Conservation (phyloP, 805 yeast genomes). For the Hermanozyma aechmeae region DNA sequence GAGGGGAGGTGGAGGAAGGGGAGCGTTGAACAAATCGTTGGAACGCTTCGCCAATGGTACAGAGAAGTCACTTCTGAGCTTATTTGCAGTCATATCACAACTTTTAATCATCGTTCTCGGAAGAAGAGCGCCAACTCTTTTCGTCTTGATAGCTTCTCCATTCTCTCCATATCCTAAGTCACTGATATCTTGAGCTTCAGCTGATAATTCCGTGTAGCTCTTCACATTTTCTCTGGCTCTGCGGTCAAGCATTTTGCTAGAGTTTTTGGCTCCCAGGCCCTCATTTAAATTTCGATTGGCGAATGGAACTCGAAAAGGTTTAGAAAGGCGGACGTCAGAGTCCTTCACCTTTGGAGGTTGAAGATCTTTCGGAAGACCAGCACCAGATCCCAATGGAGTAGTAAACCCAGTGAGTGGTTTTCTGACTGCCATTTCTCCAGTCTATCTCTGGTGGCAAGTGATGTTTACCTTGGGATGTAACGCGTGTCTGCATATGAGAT, state of each 20-base stretch:
- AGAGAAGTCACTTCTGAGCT: conserved; percentile 38
- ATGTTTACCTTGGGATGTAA: too few relatives aligned
- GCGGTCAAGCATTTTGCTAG: conserved; percentile 10
- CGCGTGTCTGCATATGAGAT: too few relatives aligned
- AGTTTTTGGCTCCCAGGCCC: too few relatives aligned
- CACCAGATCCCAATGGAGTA: conserved; percentile 57
- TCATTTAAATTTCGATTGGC: conserved; percentile 14
- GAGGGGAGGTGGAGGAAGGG: conserved; percentile 65
- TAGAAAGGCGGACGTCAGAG: conserved; percentile 42
- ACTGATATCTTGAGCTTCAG: conserved; percentile 5
- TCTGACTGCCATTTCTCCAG: conserved; percentile 18
- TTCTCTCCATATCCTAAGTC: conserved; percentile 24
- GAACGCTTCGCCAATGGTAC: conserved; percentile 48
- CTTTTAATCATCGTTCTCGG: conserved; percentile 42
- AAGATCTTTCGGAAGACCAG: conserved; percentile 49
- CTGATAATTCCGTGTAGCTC: conserved; percentile 20
- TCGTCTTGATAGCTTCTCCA: conserved; percentile 16
- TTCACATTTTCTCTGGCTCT: conserved; percentile 21
- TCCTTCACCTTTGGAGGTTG: conserved; percentile 47
- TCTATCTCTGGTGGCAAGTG: too few relatives aligned
- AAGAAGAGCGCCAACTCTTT: conserved; percentile 48
- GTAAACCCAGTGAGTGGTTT: conserved; percentile 31
- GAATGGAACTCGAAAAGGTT: conserved; percentile 66
- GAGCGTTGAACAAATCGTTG: conserved; percentile 19
- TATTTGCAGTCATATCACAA: conserved; percentile 19